phyloP scores from a whole-genome alignment of 129 eudicot genomes.

The Flaveria sonorensis region DNA sequence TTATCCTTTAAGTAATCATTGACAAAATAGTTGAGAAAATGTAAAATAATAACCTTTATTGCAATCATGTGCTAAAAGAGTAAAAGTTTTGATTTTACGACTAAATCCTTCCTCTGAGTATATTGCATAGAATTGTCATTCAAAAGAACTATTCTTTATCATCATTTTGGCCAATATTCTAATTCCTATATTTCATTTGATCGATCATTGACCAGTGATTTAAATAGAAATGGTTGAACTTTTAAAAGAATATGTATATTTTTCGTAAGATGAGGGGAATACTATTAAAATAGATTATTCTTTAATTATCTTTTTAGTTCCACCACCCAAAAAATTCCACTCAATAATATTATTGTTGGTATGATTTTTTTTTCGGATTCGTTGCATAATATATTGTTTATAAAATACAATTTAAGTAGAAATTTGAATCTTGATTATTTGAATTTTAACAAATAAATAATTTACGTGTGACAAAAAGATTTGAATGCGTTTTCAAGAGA shows the following conservation, averaged over 20 bases:
- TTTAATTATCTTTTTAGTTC: not conserved
- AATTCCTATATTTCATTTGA: not conserved
- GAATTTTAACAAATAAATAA: not conserved
- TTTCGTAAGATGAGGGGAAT: not conserved
- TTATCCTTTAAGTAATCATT: too few relatives aligned
- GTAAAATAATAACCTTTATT: too few relatives aligned
- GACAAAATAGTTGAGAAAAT: too few relatives aligned
- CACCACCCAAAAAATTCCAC: slow-evolving; percentile 19
- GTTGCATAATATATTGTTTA: not conserved
- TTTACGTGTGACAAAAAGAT: too few relatives aligned
- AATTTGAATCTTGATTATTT: not conserved
- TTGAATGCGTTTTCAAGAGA: too few relatives aligned
- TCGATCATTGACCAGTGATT: not conserved
- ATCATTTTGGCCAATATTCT: not conserved
- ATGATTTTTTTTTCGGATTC: too few relatives aligned
- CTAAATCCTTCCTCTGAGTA: too few relatives aligned
- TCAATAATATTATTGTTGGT: not conserved
- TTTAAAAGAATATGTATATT: slow-evolving; percentile 4
- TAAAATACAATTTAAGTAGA: too few relatives aligned
- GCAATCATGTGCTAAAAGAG: too few relatives aligned
- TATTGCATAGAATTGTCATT: not conserved
- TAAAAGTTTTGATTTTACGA: too few relatives aligned
- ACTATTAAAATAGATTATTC: slow-evolving; percentile 15
- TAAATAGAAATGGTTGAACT: not conserved
- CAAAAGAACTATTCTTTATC: not conserved